phyloP scores from a whole-genome alignment of 495 filamentous ascomycete genomes.

The Elasticomyces elasticus region DNA sequence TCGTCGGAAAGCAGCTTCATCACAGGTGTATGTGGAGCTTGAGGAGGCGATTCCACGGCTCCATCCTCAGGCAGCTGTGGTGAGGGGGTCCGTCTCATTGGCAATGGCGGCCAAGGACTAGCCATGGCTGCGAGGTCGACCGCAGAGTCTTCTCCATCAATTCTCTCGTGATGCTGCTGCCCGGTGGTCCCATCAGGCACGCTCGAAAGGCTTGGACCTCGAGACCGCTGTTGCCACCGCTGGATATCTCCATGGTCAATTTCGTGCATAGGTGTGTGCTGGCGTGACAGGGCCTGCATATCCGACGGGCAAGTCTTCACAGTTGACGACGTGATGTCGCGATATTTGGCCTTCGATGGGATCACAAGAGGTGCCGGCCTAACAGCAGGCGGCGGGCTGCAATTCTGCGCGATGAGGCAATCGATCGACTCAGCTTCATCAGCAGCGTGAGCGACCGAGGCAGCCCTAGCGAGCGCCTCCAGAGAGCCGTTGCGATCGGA shows the following conservation, averaged over 20 bases:
- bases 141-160: background rate
- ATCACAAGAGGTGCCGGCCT: background rate
- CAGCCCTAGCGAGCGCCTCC: background rate
- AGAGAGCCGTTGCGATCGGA: background rate
- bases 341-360: background rate
- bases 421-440: background rate
- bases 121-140: background rate
- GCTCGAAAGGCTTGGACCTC: background rate
- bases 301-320: slow-evolving; percentile 4
- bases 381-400: background rate
- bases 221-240: background rate
- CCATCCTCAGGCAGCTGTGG: background rate
- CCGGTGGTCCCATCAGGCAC: background rate
- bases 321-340: background rate
- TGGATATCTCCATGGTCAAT: background rate
- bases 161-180: too few species aligned
- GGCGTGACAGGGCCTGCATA: slow-evolving; percentile 8
- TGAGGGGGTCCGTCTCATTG: background rate
- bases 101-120: background rate
- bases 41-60: background rate
- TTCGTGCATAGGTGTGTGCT: background rate
- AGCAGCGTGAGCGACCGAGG: background rate
- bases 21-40: background rate
- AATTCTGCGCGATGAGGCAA: background rate
- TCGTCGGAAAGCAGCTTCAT: background rate